These are phyloP conservation scores for Chrysanthemum makinoi DNA, from an alignment of 129 eudicot genomes.

Conservation along the genomic window DNA sequence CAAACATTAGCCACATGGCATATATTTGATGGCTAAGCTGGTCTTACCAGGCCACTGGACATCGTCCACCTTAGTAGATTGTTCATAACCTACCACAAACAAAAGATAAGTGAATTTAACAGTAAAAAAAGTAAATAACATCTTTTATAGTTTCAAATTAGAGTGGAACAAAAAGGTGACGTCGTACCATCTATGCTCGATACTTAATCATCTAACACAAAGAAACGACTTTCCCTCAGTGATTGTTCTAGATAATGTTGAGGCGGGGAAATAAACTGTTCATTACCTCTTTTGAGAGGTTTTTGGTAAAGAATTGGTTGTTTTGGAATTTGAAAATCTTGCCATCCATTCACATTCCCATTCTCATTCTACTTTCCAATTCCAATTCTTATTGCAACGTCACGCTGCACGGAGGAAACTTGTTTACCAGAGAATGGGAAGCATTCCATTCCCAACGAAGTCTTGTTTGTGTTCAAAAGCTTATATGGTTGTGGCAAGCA, in stretches of 20 bases:
- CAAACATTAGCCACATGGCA: too few relatives aligned
- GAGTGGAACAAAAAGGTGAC: neutral
- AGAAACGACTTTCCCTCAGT: slow-evolving; percentile 68
- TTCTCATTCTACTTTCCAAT: neutral
- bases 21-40: slow-evolving; percentile 56
- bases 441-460: slow-evolving; percentile 49
- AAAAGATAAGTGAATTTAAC: neutral
- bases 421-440: slow-evolving; percentile 99
- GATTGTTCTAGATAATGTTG: too few relatives aligned
- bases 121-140: slow-evolving; percentile 1
- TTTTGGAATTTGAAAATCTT: slow-evolving; percentile 45
- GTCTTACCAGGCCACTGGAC: slow-evolving; percentile 58
- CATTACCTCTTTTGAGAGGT: slow-evolving; percentile 45
- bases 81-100: slow-evolving; percentile 44
- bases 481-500: too few relatives aligned
- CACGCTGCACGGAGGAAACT: slow-evolving; percentile 37
- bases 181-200: slow-evolving; percentile 42
- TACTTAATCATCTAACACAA: slow-evolving; percentile 57
- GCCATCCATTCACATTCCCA: slow-evolving; percentile 43
- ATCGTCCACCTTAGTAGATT: slow-evolving; percentile 51
- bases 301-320: slow-evolving; percentile 44
- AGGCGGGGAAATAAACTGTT: slow-evolving; percentile 39
- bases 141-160: neutral
- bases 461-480: slow-evolving; percentile 1
- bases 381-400: slow-evolving; percentile 13